These are phyloP conservation scores for Daldinia decipiens DNA, from an alignment of 495 filamentous ascomycete genomes.

Conservation along the genomic window DNA sequence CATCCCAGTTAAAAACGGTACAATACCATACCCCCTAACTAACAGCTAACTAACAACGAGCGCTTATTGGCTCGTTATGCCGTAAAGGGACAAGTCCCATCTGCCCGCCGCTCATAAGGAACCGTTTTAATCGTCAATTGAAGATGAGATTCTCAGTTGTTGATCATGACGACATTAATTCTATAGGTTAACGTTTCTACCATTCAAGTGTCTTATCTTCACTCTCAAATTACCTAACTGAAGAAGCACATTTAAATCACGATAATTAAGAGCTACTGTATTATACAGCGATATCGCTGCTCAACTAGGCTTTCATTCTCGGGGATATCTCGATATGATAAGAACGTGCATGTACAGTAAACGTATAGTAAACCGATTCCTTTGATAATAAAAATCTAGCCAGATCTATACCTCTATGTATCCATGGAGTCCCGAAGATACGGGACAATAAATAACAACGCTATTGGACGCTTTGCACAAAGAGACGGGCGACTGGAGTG, in stretches of 20 bases:
- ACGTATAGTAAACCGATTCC: not conserved
- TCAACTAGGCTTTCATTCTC: slow-evolving; percentile 12
- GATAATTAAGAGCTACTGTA: not conserved
- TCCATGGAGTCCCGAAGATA: slow-evolving; percentile 11
- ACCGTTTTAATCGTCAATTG: slow-evolving; percentile 29
- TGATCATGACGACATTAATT: slow-evolving; percentile 42
- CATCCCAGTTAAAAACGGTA: slow-evolving; percentile 38
- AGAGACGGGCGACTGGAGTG: slow-evolving; percentile 20
- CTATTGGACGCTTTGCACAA: slow-evolving; percentile 26
- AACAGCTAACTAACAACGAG: not conserved
- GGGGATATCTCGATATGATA: slow-evolving; percentile 17
- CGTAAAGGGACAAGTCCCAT: slow-evolving; percentile 23
- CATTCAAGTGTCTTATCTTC: slow-evolving; percentile 13
- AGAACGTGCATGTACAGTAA: not conserved
- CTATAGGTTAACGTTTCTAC: not conserved
- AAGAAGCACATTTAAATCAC: slow-evolving; percentile 1
- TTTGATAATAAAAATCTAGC: slow-evolving; percentile 16
- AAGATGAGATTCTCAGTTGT: slow-evolving; percentile 15
- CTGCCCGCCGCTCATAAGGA: slow-evolving; percentile 42
- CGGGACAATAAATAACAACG: slow-evolving; percentile 3
- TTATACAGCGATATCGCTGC: slow-evolving; percentile 24
- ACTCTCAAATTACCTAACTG: slow-evolving; percentile 12
- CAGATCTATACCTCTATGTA: slow-evolving; percentile 4
- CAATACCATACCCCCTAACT: slow-evolving; percentile 5
- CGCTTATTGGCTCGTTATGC: slow-evolving; percentile 20